These are phyloP conservation scores for Tricholomella constricta DNA, from an alignment of 768 basidiomycete genomes.

Conservation along the genomic window DNA sequence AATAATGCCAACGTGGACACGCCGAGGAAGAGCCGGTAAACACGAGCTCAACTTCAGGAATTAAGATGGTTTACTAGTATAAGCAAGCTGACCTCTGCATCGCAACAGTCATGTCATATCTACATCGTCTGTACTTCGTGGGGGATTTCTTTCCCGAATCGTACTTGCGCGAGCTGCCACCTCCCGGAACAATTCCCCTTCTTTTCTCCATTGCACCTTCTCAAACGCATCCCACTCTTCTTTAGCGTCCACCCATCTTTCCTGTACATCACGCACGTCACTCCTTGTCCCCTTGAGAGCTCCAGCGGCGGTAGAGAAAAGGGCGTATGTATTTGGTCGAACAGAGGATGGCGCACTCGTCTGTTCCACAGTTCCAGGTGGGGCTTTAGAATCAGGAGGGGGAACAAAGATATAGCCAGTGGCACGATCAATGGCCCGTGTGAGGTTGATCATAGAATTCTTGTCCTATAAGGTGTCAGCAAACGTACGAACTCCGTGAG, in stretches of 20 bases:
- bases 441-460: slow-evolving; percentile 89
- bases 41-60: too few relatives aligned
- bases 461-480: slow-evolving; percentile 67
- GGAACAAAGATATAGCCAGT: slow-evolving; percentile 92
- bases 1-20: too few relatives aligned
- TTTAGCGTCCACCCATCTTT: slow-evolving; percentile 88
- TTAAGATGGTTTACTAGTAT: too few relatives aligned
- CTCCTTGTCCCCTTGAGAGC: slow-evolving; percentile 49
- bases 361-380: slow-evolving; percentile 37
- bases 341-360: slow-evolving; percentile 38
- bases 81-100: background rate
- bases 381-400: slow-evolving; percentile 29
- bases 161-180: slow-evolving; percentile 35
- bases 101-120: slow-evolving; percentile 7
- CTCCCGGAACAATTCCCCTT: slow-evolving; percentile 62
- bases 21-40: too few relatives aligned
- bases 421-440: slow-evolving; percentile 83
- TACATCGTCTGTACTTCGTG: slow-evolving; percentile 9
- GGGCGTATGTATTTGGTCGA: slow-evolving; percentile 64
- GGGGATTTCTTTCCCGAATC: slow-evolving; percentile 32
- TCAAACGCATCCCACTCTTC: slow-evolving; percentile 86
- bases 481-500: background rate
- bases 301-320: slow-evolving; percentile 70
- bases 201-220: slow-evolving; percentile 71
- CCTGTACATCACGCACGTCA: slow-evolving; percentile 79